phyloP scores from a whole-genome alignment of 83 land plant genomes.

The Diphasiastrum complanatum region DNA sequence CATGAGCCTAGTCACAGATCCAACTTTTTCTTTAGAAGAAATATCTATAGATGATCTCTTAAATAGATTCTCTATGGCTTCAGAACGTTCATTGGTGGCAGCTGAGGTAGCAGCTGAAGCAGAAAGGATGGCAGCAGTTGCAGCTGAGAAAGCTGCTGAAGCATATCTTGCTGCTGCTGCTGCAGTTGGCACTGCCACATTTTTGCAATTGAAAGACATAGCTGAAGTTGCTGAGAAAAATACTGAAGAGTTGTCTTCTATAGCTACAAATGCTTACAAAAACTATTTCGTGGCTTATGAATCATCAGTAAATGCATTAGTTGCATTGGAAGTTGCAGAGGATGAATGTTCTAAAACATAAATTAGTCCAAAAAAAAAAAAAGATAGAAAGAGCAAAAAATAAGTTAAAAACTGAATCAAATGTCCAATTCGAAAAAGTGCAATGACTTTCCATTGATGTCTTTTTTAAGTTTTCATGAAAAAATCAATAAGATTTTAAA shows the following conservation, averaged over 20 bases:
- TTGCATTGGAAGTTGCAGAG: conserved; percentile 1
- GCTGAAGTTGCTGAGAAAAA: conserved; percentile 16
- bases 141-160: conserved; percentile 12
- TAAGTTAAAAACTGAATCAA: no score
- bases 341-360: neutral
- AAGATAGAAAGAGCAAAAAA: neutral
- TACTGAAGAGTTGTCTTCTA: neutral
- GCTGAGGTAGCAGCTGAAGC: conserved; percentile 12
- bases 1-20: no score
- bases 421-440: no score
- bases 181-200: conserved; percentile 9
- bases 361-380: neutral
- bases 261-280: conserved; percentile 5
- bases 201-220: neutral
- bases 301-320: conserved; percentile 4
- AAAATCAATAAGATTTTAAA: no score
- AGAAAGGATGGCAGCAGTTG: conserved; percentile 5
- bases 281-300: conserved; percentile 6
- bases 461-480: no score
- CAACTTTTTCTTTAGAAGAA: no score
- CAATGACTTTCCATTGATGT: no score
- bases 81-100: conserved; percentile 6
- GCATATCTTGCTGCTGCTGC: conserved; percentile 15
- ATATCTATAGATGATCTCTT: conserved; percentile 7
- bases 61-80: neutral